Percentiles rank a stretch among this genome's conserved stretches.
phyloP scores from a whole-genome alignment of 1,284 basidiomycete species.

The Malassezia vespertilionis region DNA sequence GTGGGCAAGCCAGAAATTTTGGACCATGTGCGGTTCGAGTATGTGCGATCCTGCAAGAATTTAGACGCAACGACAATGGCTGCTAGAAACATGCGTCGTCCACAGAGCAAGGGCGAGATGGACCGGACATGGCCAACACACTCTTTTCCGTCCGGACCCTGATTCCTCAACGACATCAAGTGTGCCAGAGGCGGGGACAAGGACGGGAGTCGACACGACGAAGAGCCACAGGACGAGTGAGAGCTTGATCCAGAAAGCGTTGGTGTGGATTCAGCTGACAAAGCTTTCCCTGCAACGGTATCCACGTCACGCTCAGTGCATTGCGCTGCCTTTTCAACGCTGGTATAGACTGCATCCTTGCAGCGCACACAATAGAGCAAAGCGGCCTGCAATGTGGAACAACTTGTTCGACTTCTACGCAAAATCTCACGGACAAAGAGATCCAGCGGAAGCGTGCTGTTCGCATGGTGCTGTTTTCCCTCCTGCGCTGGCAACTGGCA shows the following conservation, averaged over 20 bases:
- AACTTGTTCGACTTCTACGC: constrained; percentile 38
- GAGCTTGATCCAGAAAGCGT: no score
- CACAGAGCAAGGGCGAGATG: constrained; percentile 52
- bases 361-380: constrained; percentile 39
- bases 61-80: constrained; percentile 78
- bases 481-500: constrained; percentile 3
- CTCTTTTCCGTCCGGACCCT: no score
- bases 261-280: no score
- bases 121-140: neutral
- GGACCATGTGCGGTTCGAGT: constrained; percentile 78
- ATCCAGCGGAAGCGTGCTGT: constrained; percentile 33
- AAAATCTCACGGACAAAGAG: constrained; percentile 43
- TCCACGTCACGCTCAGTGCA: no score
- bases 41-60: constrained; percentile 82
- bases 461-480: neutral
- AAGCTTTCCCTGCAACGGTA: no score
- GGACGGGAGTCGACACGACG: no score
- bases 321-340: constrained; percentile 3
- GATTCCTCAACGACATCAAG: no score
- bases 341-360: constrained; percentile 17
- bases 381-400: constrained; percentile 42
- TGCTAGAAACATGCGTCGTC: constrained; percentile 73
- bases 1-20: constrained; percentile 53
- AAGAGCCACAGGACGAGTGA: no score
- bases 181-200: no score